Evolutionary conservation across 75 land plant species (phyloP).

Genomic region (Cupressus sempervirens): DNA sequence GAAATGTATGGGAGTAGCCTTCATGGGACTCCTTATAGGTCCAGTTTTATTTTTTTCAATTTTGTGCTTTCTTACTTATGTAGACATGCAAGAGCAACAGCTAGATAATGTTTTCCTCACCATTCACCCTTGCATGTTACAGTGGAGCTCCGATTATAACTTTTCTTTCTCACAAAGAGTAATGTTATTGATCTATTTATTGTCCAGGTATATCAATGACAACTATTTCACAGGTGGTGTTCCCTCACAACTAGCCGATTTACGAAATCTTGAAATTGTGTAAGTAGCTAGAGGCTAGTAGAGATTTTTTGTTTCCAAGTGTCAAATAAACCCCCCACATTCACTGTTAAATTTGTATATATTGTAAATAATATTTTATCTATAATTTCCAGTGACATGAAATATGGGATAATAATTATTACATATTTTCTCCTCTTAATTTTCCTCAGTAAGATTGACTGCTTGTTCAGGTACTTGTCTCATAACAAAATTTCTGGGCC

Average conservation of each 20-base stretch:
- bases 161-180: neutral
- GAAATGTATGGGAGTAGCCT: no score
- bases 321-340: neutral
- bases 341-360: neutral
- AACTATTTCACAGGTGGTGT: constrained; percentile 79
- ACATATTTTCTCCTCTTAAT: neutral
- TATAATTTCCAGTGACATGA: neutral
- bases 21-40: no score
- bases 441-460: neutral
- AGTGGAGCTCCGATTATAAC: no score
- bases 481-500: constrained; percentile 72
- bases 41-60: no score
- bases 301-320: neutral
- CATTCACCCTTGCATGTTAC: no score
- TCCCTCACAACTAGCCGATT: constrained; percentile 70
- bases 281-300: constrained; percentile 25
- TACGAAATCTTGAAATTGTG: constrained; percentile 76
- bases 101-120: no score
- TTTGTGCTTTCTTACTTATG: no score
- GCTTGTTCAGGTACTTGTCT: constrained; percentile 63
- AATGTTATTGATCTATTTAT: neutral
- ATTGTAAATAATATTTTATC: neutral
- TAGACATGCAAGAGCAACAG: no score
- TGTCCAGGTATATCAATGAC: constrained; percentile 67
- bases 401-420: neutral